Evolutionary conservation across 2,329 filamentous ascomycete genomes (phyloP).

Genomic region (Penicillium capsulatum): DNA sequence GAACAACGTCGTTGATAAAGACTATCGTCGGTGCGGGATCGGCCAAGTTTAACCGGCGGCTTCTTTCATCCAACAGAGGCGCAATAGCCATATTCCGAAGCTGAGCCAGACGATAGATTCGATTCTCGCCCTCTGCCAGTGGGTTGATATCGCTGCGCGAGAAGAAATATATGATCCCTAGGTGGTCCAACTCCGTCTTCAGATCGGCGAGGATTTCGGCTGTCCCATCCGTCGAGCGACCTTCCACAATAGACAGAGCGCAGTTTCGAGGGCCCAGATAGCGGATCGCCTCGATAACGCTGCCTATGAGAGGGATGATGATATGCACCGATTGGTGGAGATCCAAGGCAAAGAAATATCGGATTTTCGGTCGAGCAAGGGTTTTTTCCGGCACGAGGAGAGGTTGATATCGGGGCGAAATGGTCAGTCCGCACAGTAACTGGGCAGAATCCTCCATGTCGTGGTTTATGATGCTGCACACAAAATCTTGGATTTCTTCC

Average conservation of each 20-base stretch:
- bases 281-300: constrained; percentile 48
- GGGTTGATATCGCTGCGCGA: constrained; percentile 29
- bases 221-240: constrained; percentile 54
- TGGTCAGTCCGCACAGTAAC: too few relatives aligned
- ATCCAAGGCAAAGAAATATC: constrained; percentile 54
- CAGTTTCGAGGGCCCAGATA: constrained; percentile 52
- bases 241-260: constrained; percentile 54
- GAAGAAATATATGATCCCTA: constrained; percentile 22
- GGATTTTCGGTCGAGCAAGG: too few relatives aligned
- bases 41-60: constrained; percentile 28
- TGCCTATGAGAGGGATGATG: constrained; percentile 51
- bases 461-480: too few relatives aligned
- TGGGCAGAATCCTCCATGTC: too few relatives aligned
- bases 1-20: constrained; percentile 54
- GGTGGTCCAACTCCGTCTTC: constrained; percentile 36
- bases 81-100: constrained; percentile 8
- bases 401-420: too few relatives aligned
- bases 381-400: too few relatives aligned
- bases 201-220: constrained; percentile 48
- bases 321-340: constrained; percentile 45
- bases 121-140: not conserved
- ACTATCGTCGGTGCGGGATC: constrained; percentile 43
- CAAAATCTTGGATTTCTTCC: too few relatives aligned
- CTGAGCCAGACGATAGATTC: constrained; percentile 1
- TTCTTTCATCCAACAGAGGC: constrained; percentile 20